Base-by-base conservation (phyloP, 257 asterid genomes). In the Solanum microdontum region DNA sequence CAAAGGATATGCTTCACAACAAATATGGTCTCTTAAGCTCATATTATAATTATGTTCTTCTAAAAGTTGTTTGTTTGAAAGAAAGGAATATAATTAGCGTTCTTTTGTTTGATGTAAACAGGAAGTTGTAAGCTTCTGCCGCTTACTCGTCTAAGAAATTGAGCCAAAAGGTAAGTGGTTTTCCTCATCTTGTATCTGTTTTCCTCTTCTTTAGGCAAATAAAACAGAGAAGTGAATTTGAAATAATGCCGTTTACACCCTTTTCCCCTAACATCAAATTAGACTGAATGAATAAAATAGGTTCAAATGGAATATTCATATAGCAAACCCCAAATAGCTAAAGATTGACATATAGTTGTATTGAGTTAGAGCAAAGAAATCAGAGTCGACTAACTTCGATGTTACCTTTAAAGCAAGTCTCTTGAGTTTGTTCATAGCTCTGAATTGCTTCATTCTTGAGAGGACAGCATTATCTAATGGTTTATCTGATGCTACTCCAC, bases 391-490 rank as follows among this genome's bases (percentile, higher is more conserved):
- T 24, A 79, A 43, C 24, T 24, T 26, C 4, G 4, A 80, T 36
- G 3, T 48, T 91, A 94, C 98, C 98, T 94, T 95, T 60, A 95
- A 90, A 30, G 98, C 98, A 45, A 95, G 94, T 89, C 94, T 94
- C 83, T 95, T 95, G 76, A 95, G 98, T 90, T 93, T 95, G 93
- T 94, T 95, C 98, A 95, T 95, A 13, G 98, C 98, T 89, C 97
- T 89, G 94, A 95, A 95, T 83, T 95, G 98, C 94, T 94, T 95
- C 98, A 95, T 93, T 90, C 98, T 93, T 4, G 98, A 89, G 40
- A 95, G 94, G 30, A 95, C 98, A 30, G 98, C 98, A 68, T 93
- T 94, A 87, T 94, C 98, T 62, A 95, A 90, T 60, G 98, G 98
- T 79, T 91, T 93, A 88, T 95, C 97, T 70, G 98, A 92, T 77